A percentile compares a stretch with the other conserved stretches of the same genome.
Conservation (phyloP, 257 asterid genomes). For the Salvia miltiorrhiza region DNA sequence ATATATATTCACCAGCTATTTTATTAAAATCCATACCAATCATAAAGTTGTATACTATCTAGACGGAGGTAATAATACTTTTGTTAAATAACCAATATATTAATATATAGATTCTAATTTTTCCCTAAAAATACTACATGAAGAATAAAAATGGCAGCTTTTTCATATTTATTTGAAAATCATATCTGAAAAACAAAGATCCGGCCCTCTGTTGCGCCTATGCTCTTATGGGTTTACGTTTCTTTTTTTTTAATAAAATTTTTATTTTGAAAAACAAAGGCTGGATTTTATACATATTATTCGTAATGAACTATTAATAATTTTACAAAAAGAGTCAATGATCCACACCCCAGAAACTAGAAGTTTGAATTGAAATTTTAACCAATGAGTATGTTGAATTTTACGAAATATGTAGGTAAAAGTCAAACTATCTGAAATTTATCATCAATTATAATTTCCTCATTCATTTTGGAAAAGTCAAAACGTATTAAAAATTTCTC, state of each 20-base stretch:
- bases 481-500: not conserved
- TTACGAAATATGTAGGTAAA: not conserved
- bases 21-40: no score
- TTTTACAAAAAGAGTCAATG: not conserved
- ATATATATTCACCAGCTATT: no score
- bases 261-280: no score
- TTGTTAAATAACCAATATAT: no score
- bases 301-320: not conserved
- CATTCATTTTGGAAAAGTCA: conserved; percentile 9
- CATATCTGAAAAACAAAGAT: no score
- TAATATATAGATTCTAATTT: no score
- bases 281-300: not conserved
- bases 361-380: not conserved
- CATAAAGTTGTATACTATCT: no score
- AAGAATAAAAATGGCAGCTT: not conserved
- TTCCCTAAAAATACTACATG: not conserved
- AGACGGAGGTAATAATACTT: no score
- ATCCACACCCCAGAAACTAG: not conserved
- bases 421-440: conserved; percentile 3
- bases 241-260: no score
- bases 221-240: no score
- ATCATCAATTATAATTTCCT: not conserved
- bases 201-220: no score
- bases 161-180: not conserved
- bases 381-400: conserved; percentile 8